Conservation (phyloP, 345 rosid genomes). For the Mangifera indica region DNA sequence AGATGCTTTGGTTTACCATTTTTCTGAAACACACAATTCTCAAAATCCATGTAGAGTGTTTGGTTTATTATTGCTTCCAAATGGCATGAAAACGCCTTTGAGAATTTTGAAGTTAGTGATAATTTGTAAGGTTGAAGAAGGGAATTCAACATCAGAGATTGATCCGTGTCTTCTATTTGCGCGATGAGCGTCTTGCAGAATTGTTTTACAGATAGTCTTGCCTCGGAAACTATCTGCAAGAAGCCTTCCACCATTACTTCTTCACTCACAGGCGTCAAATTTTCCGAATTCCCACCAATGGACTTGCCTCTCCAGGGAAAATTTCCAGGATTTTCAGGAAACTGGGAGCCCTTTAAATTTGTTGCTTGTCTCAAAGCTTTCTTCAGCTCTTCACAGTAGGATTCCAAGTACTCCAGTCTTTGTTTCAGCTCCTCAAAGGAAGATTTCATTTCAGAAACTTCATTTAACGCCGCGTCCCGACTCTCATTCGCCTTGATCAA, state of each 20-base stretch:
- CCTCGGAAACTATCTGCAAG: constrained; percentile 89
- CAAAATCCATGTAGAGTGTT: constrained; percentile 81
- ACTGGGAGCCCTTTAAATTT: constrained; percentile 31
- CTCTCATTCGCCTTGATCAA: constrained; percentile 72
- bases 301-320: constrained; percentile 41
- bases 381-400: constrained; percentile 78
- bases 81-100: constrained; percentile 71
- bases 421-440: constrained; percentile 67
- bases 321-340: constrained; percentile 32
- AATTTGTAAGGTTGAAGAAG: constrained; percentile 67
- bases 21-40: constrained; percentile 77
- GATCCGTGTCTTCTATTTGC: constrained; percentile 73
- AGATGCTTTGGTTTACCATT: constrained; percentile 69
- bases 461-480: constrained; percentile 67
- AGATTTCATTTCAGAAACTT: constrained; percentile 77
- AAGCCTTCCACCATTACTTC: constrained; percentile 92
- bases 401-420: constrained; percentile 82
- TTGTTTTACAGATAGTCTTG: constrained; percentile 85
- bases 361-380: constrained; percentile 71
- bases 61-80: constrained; percentile 81
- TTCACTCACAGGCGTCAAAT: constrained; percentile 68
- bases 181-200: constrained; percentile 73
- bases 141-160: constrained; percentile 47
- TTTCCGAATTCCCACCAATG: constrained; percentile 34
- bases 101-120: constrained; percentile 57